Evolutionary conservation across 805 yeast species (phyloP).

Genomic region (Yarrowia keelungensis): DNA sequence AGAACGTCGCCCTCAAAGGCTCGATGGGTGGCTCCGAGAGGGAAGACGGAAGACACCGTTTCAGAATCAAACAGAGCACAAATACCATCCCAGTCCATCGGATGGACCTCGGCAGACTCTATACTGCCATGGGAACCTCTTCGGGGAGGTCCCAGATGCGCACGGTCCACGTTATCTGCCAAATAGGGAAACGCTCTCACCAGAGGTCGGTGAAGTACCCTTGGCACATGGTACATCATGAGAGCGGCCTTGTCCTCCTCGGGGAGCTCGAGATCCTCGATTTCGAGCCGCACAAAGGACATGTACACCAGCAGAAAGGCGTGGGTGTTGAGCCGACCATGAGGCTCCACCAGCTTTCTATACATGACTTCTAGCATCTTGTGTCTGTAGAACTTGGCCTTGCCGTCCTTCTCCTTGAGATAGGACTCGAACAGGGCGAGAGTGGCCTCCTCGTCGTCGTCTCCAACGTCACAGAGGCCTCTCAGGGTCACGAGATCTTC

Average conservation of each 20-base stretch:
- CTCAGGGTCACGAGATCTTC: slow-evolving; percentile 29
- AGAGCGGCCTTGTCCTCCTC: slow-evolving; percentile 26
- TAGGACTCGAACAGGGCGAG: slow-evolving; percentile 29
- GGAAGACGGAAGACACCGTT: slow-evolving; percentile 3
- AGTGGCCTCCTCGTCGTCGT: slow-evolving; percentile 29
- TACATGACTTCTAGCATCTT: slow-evolving; percentile 27
- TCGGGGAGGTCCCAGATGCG: slow-evolving; percentile 30
- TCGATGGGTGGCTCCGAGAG: slow-evolving; percentile 29
- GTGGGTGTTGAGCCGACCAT: slow-evolving; percentile 26
- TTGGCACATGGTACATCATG: slow-evolving; percentile 23
- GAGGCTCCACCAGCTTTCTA: slow-evolving; percentile 33
- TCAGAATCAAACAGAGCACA: slow-evolving; percentile 17
- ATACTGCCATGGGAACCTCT: slow-evolving; percentile 26
- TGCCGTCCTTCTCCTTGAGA: slow-evolving; percentile 30
- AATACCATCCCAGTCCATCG: slow-evolving; percentile 11
- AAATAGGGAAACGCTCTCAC: slow-evolving; percentile 2
- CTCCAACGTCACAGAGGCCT: slow-evolving; percentile 25
- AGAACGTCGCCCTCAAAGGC: slow-evolving; percentile 22
- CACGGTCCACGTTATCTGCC: slow-evolving; percentile 27
- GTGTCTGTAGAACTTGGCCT: slow-evolving; percentile 28
- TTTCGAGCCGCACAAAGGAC: slow-evolving; percentile 33
- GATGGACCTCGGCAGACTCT: slow-evolving; percentile 25
- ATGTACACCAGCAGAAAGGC: slow-evolving; percentile 33
- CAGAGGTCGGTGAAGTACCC: slow-evolving; percentile 21
- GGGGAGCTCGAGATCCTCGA: slow-evolving; percentile 22